phyloP scores from a whole-genome alignment of 2,329 filamentous ascomycete genomes.

The Leptographium wingfieldii region DNA sequence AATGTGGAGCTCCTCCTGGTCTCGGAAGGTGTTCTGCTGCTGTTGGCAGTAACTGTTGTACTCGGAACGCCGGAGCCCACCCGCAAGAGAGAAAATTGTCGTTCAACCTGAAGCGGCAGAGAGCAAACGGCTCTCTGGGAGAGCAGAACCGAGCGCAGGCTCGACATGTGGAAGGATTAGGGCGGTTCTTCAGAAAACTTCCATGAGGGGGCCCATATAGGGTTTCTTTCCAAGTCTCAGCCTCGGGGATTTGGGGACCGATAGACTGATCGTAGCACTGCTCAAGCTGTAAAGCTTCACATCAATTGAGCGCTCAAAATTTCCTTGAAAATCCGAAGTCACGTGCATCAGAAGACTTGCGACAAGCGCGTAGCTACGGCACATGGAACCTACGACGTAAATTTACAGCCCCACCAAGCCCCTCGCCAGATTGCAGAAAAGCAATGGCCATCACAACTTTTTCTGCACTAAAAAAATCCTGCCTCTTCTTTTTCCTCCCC shows the following conservation, averaged over 20 bases:
- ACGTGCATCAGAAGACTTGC: neutral
- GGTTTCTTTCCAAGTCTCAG: neutral
- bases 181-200: neutral
- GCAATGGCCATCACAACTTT: slow-evolving; percentile 7
- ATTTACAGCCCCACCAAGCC: slow-evolving; percentile 9
- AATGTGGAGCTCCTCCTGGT: neutral
- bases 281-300: neutral
- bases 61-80: neutral
- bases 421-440: slow-evolving; percentile 1
- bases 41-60: neutral
- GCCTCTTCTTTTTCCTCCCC: slow-evolving; percentile 13
- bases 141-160: slow-evolving; percentile 8
- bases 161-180: slow-evolving; percentile 5
- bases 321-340: neutral
- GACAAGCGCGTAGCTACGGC: neutral
- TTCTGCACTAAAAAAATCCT: slow-evolving; percentile 11
- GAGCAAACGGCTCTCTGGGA: neutral
- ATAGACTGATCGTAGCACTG: neutral
- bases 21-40: neutral
- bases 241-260: neutral
- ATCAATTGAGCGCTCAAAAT: neutral
- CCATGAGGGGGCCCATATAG: neutral
- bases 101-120: slow-evolving; percentile 7
- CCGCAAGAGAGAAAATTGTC: slow-evolving; percentile 7
- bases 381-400: neutral